A percentile compares a stretch with the other conserved stretches of the same genome.
Conservation (phyloP, 2,329 filamentous ascomycete species). For the Thyridium curvatum region DNA sequence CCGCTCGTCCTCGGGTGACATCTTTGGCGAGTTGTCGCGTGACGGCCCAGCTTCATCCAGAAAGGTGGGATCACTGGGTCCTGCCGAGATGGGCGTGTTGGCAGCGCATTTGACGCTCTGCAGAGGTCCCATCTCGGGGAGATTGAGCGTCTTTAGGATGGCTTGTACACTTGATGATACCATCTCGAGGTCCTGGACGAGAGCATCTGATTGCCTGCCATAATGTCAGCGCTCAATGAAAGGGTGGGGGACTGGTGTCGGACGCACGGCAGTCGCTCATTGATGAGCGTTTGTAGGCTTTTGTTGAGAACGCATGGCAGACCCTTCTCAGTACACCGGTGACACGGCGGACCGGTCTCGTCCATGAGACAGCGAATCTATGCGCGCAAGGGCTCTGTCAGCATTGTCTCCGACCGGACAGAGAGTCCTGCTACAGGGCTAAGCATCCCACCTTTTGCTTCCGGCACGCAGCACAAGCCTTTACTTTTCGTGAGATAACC, state of each 20-base stretch:
- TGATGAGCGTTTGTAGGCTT: constrained; percentile 33
- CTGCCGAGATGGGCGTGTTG: constrained; percentile 5
- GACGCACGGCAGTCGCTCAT: constrained; percentile 31
- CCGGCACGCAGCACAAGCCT: constrained; percentile 32
- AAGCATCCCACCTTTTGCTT: constrained; percentile 27
- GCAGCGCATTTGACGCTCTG: constrained; percentile 8
- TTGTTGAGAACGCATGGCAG: constrained; percentile 32
- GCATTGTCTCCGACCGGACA: neutral
- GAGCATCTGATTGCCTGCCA: constrained; percentile 8
- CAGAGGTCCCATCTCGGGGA: constrained; percentile 9
- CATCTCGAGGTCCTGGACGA: constrained; percentile 14
- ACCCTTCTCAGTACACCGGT: constrained; percentile 26
- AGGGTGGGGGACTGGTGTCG: too few species aligned
- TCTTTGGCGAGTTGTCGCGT: constrained; percentile 16
- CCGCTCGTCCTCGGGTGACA: constrained; percentile 19
- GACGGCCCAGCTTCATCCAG: constrained; percentile 12
- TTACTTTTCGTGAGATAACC: constrained; percentile 29
- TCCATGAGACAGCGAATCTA: constrained; percentile 36
- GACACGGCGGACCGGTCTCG: constrained; percentile 29
- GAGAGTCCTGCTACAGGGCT: neutral
- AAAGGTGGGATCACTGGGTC: neutral
- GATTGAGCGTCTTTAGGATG: constrained; percentile 9
- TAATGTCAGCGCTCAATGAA: too few species aligned
- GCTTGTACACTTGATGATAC: constrained; percentile 12
- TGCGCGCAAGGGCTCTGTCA: neutral